Evolutionary conservation across 2,329 filamentous ascomycete species (phyloP).

Genomic region (Rhynchosporium agropyri): DNA sequence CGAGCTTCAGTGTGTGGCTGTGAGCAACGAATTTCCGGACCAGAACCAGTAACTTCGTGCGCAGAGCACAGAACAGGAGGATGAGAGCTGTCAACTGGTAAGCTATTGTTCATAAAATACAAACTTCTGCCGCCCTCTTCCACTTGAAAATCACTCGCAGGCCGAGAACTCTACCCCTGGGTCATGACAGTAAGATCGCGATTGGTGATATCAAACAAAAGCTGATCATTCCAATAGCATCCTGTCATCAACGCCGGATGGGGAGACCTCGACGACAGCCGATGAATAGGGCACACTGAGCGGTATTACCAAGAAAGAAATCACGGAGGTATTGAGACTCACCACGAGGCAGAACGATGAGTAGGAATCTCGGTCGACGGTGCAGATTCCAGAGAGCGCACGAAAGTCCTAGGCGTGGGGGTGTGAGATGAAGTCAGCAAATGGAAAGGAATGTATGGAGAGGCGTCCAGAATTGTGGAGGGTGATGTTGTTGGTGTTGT

Average conservation of each 20-base stretch:
- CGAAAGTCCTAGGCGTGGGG: neutral
- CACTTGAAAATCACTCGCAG: neutral
- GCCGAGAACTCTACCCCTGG: neutral
- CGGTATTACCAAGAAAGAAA: neutral
- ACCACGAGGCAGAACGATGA: neutral
- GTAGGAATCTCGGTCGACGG: neutral
- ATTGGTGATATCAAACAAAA: neutral
- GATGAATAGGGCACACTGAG: neutral
- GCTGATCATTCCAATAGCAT: neutral
- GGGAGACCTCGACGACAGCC: neutral
- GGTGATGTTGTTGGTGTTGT: slow-evolving; percentile 10
- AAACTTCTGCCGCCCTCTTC: neutral
- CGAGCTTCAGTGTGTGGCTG: neutral
- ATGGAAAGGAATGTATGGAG: slow-evolving; percentile 16
- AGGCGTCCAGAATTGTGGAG: slow-evolving; percentile 17
- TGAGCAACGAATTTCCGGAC: neutral
- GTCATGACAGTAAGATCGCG: neutral
- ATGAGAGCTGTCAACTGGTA: neutral
- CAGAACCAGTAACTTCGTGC: neutral
- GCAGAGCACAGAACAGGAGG: neutral
- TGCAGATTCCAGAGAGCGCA: neutral
- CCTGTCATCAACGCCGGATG: neutral
- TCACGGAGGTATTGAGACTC: neutral
- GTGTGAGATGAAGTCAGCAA: slow-evolving; percentile 5
- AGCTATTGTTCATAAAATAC: neutral